Evolutionary conservation across 2,329 filamentous ascomycete genomes (phyloP).

Genomic region (Escovopsis sp.): DNA sequence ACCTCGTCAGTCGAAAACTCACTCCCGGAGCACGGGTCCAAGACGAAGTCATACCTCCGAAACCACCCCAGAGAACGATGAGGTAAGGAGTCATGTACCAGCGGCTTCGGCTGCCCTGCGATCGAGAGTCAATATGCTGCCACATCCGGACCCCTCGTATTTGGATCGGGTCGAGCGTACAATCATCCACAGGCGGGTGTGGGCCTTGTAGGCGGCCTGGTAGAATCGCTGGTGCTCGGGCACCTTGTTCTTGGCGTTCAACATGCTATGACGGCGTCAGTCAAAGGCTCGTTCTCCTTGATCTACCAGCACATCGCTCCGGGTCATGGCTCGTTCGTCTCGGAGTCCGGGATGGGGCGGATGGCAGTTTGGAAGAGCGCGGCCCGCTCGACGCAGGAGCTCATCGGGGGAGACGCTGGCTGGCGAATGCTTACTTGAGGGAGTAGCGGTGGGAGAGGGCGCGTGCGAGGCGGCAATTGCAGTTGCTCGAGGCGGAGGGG

Average conservation of each 20-base stretch:
- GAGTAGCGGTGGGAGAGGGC: not conserved
- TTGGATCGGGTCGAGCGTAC: constrained; percentile 33
- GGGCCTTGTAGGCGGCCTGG: constrained; percentile 55
- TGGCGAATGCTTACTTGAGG: constrained; percentile 1
- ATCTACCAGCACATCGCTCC: not conserved
- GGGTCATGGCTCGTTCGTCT: not conserved
- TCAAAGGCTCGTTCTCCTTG: constrained; percentile 5
- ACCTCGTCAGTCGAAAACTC: constrained; percentile 9
- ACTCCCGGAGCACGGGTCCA: not conserved
- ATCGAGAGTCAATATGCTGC: constrained; percentile 4
- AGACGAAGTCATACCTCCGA: constrained; percentile 33
- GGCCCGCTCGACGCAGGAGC: not conserved
- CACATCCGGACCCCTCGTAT: not conserved
- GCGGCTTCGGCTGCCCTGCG: constrained; percentile 49
- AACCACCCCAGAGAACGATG: constrained; percentile 44
- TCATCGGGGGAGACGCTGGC: not conserved
- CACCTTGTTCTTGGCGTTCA: constrained; percentile 65
- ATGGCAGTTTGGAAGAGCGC: constrained; percentile 1
- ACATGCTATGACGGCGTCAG: constrained; percentile 28
- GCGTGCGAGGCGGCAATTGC: not conserved
- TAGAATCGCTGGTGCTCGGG: constrained; percentile 60
- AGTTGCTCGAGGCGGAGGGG: not conserved
- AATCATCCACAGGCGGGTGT: constrained; percentile 63
- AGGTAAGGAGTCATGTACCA: constrained; percentile 55
- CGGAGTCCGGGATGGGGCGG: not conserved